phyloP scores from a whole-genome alignment of 2,329 filamentous ascomycete species.

The Helotiales sp. region DNA sequence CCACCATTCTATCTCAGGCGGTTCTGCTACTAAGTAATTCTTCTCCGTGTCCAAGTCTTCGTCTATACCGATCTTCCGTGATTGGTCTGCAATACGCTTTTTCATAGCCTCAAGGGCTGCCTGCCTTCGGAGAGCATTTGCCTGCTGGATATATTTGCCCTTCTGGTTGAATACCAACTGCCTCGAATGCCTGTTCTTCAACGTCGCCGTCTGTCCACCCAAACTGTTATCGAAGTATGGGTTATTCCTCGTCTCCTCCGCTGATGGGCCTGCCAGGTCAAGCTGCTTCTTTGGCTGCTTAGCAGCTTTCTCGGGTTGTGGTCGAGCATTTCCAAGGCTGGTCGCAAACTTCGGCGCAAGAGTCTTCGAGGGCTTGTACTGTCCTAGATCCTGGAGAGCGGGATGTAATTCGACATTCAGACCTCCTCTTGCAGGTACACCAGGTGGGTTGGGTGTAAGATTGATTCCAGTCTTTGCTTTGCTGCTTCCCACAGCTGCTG shows the following conservation, averaged over 20 bases:
- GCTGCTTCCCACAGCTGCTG: slow-evolving; percentile 64
- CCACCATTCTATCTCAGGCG: slow-evolving; percentile 96
- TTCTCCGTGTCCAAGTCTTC: slow-evolving; percentile 89
- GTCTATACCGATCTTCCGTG: slow-evolving; percentile 88
- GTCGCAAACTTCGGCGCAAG: slow-evolving; percentile 39
- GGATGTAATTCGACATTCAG: slow-evolving; percentile 53
- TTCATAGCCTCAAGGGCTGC: slow-evolving; percentile 92
- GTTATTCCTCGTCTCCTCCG: slow-evolving; percentile 64
- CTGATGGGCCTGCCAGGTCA: slow-evolving; percentile 56
- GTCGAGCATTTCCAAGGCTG: slow-evolving; percentile 41
- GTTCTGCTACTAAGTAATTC: slow-evolving; percentile 79
- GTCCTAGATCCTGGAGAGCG: slow-evolving; percentile 61
- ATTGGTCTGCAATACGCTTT: slow-evolving; percentile 83
- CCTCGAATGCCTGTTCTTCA: slow-evolving; percentile 68
- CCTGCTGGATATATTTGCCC: slow-evolving; percentile 96
- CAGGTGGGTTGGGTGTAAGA: slow-evolving; percentile 39
- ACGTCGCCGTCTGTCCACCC: slow-evolving; percentile 55
- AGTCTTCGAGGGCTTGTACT: slow-evolving; percentile 44
- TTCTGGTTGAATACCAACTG: slow-evolving; percentile 90
- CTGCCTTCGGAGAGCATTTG: slow-evolving; percentile 83
- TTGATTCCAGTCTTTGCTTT: slow-evolving; percentile 46
- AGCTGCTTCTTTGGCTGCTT: slow-evolving; percentile 50
- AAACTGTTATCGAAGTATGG: slow-evolving; percentile 79
- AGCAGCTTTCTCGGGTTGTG: slow-evolving; percentile 40
- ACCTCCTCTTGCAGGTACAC: slow-evolving; percentile 41